Evolutionary conservation across 176 grass and related monocot species (phyloP).

Genomic region (Aegilops umbellulata): DNA sequence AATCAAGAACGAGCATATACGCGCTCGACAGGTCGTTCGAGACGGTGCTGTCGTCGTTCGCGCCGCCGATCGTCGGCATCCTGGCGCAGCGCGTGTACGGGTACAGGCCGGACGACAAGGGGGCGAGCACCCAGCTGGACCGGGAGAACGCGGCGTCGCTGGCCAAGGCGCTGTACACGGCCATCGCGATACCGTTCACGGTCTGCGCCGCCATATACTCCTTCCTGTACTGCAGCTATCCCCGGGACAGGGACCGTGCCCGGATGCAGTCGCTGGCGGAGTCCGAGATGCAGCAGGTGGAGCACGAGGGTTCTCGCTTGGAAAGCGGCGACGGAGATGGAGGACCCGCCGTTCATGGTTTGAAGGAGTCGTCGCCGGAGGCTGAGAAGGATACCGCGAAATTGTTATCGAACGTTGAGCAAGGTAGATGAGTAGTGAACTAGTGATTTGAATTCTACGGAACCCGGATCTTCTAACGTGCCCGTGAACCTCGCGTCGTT

Average conservation of each 20-base stretch:
- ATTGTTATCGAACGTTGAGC: slow-evolving; percentile 18
- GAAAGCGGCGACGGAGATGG: slow-evolving; percentile 19
- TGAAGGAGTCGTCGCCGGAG: slow-evolving; percentile 16
- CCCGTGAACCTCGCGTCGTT: no score
- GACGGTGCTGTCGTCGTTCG: slow-evolving; percentile 76
- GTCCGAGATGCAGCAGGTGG: slow-evolving; percentile 74
- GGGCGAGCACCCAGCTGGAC: slow-evolving; percentile 34
- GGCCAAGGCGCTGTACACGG: slow-evolving; percentile 82
- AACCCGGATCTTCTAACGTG: neutral
- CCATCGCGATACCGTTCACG: slow-evolving; percentile 61
- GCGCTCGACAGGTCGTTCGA: slow-evolving; percentile 80
- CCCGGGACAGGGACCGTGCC: slow-evolving; percentile 76
- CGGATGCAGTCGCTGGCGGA: slow-evolving; percentile 67
- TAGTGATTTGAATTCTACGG: neutral
- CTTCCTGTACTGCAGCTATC: slow-evolving; percentile 81
- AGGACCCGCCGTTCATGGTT: neutral
- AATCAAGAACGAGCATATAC: slow-evolving; percentile 84
- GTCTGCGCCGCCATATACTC: slow-evolving; percentile 78
- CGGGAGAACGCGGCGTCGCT: slow-evolving; percentile 69
- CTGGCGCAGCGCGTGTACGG: slow-evolving; percentile 69
- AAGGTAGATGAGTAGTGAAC: neutral
- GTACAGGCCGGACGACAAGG: slow-evolving; percentile 51
- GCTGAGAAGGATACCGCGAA: slow-evolving; percentile 51
- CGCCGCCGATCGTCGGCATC: slow-evolving; percentile 69
- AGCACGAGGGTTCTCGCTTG: slow-evolving; percentile 27